phyloP scores from a whole-genome alignment of 208 protist species.

The Acanthamoeba rhysodes region DNA sequence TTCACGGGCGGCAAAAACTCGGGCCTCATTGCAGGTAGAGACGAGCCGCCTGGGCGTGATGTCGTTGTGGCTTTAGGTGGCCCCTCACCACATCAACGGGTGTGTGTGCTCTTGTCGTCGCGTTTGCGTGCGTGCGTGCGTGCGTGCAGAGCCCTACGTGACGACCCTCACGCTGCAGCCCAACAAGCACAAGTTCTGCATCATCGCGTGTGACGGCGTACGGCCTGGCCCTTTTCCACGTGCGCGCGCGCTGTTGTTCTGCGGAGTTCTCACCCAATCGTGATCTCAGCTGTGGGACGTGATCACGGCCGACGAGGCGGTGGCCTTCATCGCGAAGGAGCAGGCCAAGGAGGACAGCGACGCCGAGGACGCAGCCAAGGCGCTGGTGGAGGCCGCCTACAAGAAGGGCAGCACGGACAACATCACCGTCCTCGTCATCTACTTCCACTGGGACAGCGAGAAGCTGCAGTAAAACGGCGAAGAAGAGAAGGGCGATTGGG shows the following conservation, averaged over 20 bases:
- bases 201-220: conserved; percentile 64
- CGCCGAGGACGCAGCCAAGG: conserved; percentile 38
- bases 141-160: conserved; percentile 44
- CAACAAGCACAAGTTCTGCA: conserved; percentile 59
- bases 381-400: conserved; percentile 54
- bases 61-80: neutral
- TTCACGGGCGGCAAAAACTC: conserved; percentile 40
- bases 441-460: conserved; percentile 24
- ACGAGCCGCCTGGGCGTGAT: neutral
- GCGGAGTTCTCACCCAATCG: neutral
- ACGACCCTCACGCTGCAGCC: conserved; percentile 9
- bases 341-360: neutral
- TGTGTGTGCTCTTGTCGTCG: neutral
- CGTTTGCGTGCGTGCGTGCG: no score
- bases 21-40: conserved; percentile 30
- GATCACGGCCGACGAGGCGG: conserved; percentile 24
- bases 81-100: no score
- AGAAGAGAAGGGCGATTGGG: no score
- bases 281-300: conserved; percentile 40
- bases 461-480: no score
- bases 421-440: conserved; percentile 48
- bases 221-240: neutral
- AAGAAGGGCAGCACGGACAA: conserved; percentile 63
- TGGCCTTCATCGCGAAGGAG: conserved; percentile 17
- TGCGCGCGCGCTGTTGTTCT: neutral